Conservation (phyloP, 345 rosid species). For the Trapa bicornis region DNA sequence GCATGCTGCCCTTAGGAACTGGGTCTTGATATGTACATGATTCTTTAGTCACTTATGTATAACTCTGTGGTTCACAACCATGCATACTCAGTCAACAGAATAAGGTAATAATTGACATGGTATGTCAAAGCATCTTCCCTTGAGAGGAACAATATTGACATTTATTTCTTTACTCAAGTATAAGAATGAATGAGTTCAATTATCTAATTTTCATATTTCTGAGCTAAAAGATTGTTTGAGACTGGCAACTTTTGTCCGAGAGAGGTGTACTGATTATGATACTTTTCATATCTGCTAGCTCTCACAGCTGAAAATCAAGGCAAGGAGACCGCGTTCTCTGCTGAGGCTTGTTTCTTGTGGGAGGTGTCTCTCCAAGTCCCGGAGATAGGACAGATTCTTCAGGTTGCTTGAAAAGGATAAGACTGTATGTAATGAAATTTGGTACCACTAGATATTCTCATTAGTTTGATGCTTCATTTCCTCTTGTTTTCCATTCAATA, state of each 20-base stretch:
- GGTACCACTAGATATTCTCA: neutral
- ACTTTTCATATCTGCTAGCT: slow-evolving; percentile 29
- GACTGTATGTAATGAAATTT: neutral
- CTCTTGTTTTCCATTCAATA: slow-evolving; percentile 3
- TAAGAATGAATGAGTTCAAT: neutral
- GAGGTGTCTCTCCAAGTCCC: slow-evolving; percentile 52
- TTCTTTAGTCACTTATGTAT: neutral
- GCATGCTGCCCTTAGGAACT: neutral
- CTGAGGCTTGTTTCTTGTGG: slow-evolving; percentile 69
- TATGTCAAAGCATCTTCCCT: too few species aligned
- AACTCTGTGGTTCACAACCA: neutral
- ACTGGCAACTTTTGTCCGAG: neutral
- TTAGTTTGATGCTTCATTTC: neutral
- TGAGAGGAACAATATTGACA: too few species aligned
- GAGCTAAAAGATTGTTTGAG: neutral
- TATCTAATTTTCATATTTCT: neutral
- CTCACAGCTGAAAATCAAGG: slow-evolving; percentile 46
- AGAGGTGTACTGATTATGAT: neutral
- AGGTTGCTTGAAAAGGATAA: slow-evolving; percentile 1
- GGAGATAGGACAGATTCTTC: slow-evolving; percentile 12
- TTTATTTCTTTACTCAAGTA: neutral
- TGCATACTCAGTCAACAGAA: neutral
- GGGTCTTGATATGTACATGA: too few species aligned
- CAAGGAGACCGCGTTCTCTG: slow-evolving; percentile 44
- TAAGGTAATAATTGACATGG: too few species aligned